Evolutionary conservation across 768 basidiomycete species (phyloP), one percentile per base, ranked within the genome.

Genomic region (Auriscalpium orientale): DNA sequence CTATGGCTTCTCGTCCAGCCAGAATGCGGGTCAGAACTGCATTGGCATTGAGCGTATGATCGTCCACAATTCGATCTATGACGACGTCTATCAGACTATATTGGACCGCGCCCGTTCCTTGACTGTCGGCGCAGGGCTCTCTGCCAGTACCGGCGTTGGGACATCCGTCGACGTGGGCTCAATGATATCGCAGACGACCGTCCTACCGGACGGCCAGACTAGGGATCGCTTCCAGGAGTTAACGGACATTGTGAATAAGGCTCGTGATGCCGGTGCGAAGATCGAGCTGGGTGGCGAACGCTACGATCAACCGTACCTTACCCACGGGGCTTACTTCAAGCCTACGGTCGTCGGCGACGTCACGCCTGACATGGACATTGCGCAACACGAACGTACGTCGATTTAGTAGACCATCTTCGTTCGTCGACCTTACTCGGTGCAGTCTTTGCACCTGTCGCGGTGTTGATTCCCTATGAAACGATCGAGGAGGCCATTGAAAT

Each of bases 21-120:
- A 94, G 76, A 91, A 92, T 57, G 81, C 82, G 51, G 95, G 95
- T 20, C 95, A 98, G 72, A 98, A 98, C 65, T 99, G 95, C 69
- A 95, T 99, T 64, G 95, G 95, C 37, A 90, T 95, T 59, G 95
- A 99, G 69, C 83, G 94, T 2, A 79, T 98, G 61, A 80, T 98
- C 47, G 91, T 98, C 38, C 93, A 94, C 64, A 66, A 74, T 0
- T 77, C 77, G 0, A 86, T 91, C 64, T 88, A 94, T 63, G 82
- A 92, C 48, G 81, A 84, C 6, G 79, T 98, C 49, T 79, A 85
- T 61, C 73, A 75, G 3, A 77, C 83, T 20, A 76, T 98, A 63
- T 65, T 72, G 20, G 79, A 83, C n/a, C 80, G 86, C 15, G 80
- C 84, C 38, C 68, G 71, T 36, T 83, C 81, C 62, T 74, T 98